A percentile compares a stretch with the other conserved stretches of the same genome.
These are phyloP conservation scores for Parathielavia appendiculata DNA, from an alignment of 495 filamentous ascomycete species.

Conservation along the genomic window DNA sequence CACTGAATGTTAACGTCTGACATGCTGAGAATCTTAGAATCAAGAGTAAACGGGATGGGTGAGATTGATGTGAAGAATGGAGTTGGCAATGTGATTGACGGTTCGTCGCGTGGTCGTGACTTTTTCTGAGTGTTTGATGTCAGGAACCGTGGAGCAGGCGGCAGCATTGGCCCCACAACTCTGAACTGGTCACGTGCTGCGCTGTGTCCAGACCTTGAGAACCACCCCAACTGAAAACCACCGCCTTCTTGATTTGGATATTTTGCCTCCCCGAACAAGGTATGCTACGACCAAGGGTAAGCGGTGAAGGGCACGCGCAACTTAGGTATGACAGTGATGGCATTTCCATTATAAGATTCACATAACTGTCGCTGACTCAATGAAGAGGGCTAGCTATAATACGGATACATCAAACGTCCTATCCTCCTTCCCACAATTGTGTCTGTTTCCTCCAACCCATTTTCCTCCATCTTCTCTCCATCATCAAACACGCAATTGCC, in stretches of 20 bases:
- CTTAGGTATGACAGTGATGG: no score
- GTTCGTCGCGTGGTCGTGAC: background rate
- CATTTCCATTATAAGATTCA: no score
- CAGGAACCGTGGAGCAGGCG: conserved; percentile 9
- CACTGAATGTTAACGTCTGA: conserved; percentile 30
- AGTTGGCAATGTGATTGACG: background rate
- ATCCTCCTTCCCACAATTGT: no score
- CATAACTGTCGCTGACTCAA: no score
- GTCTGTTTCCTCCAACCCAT: background rate
- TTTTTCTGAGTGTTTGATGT: conserved; percentile 14
- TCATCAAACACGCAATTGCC: no score
- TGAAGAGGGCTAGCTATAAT: no score
- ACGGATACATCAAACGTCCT: no score
- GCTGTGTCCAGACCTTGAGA: no score
- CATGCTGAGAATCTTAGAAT: conserved; percentile 13
- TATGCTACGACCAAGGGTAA: no score
- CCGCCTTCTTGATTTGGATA: background rate
- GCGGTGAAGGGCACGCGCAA: no score
- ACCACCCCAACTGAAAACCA: background rate
- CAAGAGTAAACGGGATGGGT: background rate
- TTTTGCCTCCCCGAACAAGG: background rate
- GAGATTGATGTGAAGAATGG: conserved; percentile 1
- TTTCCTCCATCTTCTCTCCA: background rate
- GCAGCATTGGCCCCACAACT: conserved; percentile 1
- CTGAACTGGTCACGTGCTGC: conserved; percentile 10